These are phyloP conservation scores for Aspergillus novoparasiticus DNA, from an alignment of 2,329 filamentous ascomycete species.

Conservation along the genomic window DNA sequence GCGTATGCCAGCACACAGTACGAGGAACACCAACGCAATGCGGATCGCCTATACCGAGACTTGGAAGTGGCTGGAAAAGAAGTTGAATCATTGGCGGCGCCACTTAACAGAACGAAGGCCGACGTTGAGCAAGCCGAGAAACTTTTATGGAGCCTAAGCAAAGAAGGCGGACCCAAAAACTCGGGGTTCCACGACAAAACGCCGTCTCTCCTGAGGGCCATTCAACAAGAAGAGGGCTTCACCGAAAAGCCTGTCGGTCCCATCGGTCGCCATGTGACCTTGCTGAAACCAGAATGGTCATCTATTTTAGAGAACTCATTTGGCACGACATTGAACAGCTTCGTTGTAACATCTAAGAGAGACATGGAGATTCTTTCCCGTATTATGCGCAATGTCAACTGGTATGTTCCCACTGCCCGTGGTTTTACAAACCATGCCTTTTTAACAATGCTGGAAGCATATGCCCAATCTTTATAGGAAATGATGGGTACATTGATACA, in stretches of 20 bases:
- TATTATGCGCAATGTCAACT: slow-evolving; percentile 65
- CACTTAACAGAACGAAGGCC: slow-evolving; percentile 48
- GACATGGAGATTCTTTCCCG: slow-evolving; percentile 71
- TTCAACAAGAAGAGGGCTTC: slow-evolving; percentile 71
- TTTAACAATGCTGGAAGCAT: slow-evolving; percentile 39
- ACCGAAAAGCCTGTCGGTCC: slow-evolving; percentile 76
- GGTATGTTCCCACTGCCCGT: slow-evolving; percentile 36
- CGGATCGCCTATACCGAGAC: slow-evolving; percentile 38
- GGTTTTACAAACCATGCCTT: background rate
- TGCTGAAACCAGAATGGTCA: slow-evolving; percentile 81
- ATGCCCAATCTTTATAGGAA: slow-evolving; percentile 67
- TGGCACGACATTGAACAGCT: slow-evolving; percentile 70
- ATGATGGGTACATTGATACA: slow-evolving; percentile 58
- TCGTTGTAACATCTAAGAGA: slow-evolving; percentile 75
- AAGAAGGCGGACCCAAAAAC: slow-evolving; percentile 61
- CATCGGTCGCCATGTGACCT: slow-evolving; percentile 73
- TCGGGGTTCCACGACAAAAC: slow-evolving; percentile 68
- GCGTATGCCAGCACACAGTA: slow-evolving; percentile 48
- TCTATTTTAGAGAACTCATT: slow-evolving; percentile 77
- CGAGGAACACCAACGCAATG: slow-evolving; percentile 44
- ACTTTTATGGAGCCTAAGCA: slow-evolving; percentile 55
- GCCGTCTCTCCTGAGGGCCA: slow-evolving; percentile 64
- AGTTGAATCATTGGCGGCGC: slow-evolving; percentile 23
- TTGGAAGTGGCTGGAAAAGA: slow-evolving; percentile 39
- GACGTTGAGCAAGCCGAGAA: slow-evolving; percentile 59